phyloP scores from a whole-genome alignment of 179 eudicot species.

The Silene noctiflora region DNA sequence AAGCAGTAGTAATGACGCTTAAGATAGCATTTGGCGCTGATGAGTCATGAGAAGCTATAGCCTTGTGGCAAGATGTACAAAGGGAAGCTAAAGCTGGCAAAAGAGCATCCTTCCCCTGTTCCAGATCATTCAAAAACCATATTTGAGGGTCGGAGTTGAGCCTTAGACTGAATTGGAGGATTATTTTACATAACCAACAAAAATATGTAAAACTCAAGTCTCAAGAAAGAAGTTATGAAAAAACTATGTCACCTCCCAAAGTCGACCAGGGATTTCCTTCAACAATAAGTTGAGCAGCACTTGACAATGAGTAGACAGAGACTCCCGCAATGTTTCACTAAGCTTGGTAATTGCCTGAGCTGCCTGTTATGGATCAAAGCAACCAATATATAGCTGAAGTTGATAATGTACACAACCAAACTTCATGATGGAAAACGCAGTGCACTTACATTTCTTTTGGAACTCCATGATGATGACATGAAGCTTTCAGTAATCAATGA shows the following conservation, averaged over 20 bases:
- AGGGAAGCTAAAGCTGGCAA: conserved; percentile 75
- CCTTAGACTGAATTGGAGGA: neutral
- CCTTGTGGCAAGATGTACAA: conserved; percentile 69
- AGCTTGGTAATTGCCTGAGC: conserved; percentile 76
- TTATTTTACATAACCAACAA: neutral
- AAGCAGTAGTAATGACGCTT: conserved; percentile 62
- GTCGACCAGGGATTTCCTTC: conserved; percentile 91
- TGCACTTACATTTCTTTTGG: conserved; percentile 63
- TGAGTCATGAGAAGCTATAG: conserved; percentile 61
- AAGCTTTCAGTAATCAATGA: conserved; percentile 67
- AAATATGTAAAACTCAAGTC: neutral
- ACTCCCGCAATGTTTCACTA: conserved; percentile 72
- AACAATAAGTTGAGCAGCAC: conserved; percentile 64
- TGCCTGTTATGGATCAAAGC: conserved; percentile 46
- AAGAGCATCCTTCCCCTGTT: conserved; percentile 87
- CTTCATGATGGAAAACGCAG: neutral
- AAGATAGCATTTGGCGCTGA: conserved; percentile 55
- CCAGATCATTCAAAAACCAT: conserved; percentile 14
- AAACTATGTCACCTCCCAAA: conserved; percentile 75
- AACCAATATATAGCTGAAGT: conserved; percentile 7
- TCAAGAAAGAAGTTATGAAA: conserved; percentile 7
- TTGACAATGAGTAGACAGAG: conserved; percentile 55
- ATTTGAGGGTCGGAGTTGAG: neutral
- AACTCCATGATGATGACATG: conserved; percentile 78
- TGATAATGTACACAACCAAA: conserved; percentile 9